phyloP scores from a whole-genome alignment of 2,329 filamentous ascomycete species.

The Incumbomyces lentus region DNA sequence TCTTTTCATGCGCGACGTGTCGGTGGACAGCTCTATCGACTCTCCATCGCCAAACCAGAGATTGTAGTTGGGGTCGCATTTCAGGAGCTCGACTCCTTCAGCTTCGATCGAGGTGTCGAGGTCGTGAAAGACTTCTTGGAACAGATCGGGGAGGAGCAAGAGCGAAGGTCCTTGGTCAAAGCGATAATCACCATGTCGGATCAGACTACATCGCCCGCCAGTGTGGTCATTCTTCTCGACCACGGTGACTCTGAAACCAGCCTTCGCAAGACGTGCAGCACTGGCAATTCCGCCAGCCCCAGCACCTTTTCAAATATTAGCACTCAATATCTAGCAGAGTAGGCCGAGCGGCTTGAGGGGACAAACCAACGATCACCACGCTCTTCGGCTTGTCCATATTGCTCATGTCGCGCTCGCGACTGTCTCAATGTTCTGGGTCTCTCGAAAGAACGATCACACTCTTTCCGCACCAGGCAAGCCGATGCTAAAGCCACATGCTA shows the following conservation, averaged over 20 bases:
- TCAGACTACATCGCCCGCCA: slow-evolving; percentile 59
- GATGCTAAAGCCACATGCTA: slow-evolving; percentile 9
- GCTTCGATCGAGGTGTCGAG: slow-evolving; percentile 54
- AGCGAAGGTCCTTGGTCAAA: slow-evolving; percentile 71
- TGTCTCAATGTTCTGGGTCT: neutral
- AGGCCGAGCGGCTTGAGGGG: neutral
- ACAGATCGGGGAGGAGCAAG: slow-evolving; percentile 60
- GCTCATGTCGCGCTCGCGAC: neutral
- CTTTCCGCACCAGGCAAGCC: neutral
- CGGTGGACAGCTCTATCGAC: slow-evolving; percentile 54
- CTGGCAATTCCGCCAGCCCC: slow-evolving; percentile 63
- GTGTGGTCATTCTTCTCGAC: slow-evolving; percentile 68
- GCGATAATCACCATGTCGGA: slow-evolving; percentile 43
- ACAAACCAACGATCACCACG: slow-evolving; percentile 45
- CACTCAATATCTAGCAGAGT: neutral
- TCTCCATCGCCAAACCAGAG: slow-evolving; percentile 62
- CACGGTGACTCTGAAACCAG: slow-evolving; percentile 62
- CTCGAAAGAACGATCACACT: neutral
- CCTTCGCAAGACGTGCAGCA: slow-evolving; percentile 59
- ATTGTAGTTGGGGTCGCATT: slow-evolving; percentile 67
- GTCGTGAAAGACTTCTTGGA: slow-evolving; percentile 58
- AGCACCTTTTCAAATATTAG: slow-evolving; percentile 41
- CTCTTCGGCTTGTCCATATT: slow-evolving; percentile 30
- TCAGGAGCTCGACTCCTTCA: slow-evolving; percentile 58
- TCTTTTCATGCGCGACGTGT: slow-evolving; percentile 58